These are phyloP conservation scores for Cryoendolithus antarcticus DNA, from an alignment of 2,329 filamentous ascomycete species.

Conservation along the genomic window DNA sequence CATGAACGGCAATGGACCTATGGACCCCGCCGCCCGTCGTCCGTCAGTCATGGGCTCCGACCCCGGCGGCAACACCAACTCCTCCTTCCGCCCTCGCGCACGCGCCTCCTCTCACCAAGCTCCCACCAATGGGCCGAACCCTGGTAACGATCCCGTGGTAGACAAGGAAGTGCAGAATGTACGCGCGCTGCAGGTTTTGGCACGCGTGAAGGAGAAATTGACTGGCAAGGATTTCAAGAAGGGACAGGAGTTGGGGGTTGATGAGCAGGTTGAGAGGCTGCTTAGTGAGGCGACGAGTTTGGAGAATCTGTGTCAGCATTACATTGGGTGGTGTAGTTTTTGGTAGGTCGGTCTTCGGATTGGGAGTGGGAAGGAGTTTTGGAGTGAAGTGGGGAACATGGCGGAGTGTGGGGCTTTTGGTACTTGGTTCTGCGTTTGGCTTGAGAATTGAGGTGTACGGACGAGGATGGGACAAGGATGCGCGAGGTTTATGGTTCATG, in stretches of 20 bases:
- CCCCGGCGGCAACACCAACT: constrained; percentile 8
- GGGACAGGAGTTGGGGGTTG: constrained; percentile 69
- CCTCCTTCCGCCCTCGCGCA: constrained; percentile 20
- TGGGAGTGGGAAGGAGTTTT: too few species aligned
- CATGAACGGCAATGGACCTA: constrained; percentile 7
- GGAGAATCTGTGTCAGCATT: constrained; percentile 97
- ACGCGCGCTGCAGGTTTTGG: constrained; percentile 78
- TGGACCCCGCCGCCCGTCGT: constrained; percentile 8
- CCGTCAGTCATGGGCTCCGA: constrained; percentile 21
- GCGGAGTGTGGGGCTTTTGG: too few species aligned
- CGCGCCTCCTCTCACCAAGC: constrained; percentile 10
- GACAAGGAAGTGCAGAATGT: constrained; percentile 78
- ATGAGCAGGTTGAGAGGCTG: constrained; percentile 84
- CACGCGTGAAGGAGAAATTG: constrained; percentile 86
- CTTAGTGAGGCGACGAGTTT: constrained; percentile 91
- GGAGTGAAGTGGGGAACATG: too few species aligned
- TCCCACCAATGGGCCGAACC: constrained; percentile 17
- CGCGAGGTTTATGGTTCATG: too few species aligned
- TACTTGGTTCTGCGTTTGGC: too few species aligned
- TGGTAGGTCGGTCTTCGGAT: constrained; percentile 46
- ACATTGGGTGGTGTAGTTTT: constrained; percentile 98
- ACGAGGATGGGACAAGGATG: too few species aligned
- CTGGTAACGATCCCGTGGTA: constrained; percentile 20
- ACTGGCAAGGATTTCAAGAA: constrained; percentile 87
- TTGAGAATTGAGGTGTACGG: too few species aligned